phyloP scores from a whole-genome alignment of 2,329 filamentous ascomycete species.

The Alternaria sp. region DNA sequence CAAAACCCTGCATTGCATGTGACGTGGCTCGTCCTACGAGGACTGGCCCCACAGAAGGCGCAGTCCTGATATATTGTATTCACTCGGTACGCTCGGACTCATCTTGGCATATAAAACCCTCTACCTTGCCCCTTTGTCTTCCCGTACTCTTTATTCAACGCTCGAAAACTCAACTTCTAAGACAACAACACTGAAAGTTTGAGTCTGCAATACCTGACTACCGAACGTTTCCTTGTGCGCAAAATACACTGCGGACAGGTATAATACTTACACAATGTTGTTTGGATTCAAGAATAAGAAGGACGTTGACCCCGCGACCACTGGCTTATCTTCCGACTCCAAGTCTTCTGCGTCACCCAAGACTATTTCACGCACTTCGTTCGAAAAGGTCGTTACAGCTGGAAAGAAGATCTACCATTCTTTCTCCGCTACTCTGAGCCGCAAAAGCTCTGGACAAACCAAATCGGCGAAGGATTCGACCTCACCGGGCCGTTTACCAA shows the following conservation, averaged over 20 bases:
- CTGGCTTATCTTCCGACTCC: neutral
- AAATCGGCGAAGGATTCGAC: neutral
- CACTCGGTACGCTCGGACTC: neutral
- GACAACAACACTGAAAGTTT: neutral
- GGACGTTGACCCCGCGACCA: neutral
- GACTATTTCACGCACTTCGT: neutral
- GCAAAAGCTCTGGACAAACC: neutral
- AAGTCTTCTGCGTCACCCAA: neutral
- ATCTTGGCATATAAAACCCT: neutral
- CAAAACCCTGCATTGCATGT: neutral
- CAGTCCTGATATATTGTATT: neutral
- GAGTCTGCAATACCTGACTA: neutral
- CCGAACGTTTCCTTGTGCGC: neutral
- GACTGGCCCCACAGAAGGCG: neutral
- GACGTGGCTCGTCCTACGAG: neutral
- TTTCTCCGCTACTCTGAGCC: neutral
- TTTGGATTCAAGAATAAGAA: conserved; percentile 1
- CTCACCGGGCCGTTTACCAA: neutral
- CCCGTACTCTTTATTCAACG: neutral
- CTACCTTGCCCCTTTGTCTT: neutral
- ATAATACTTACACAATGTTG: neutral
- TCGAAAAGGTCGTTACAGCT: neutral
- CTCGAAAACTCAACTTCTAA: neutral
- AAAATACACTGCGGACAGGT: neutral
- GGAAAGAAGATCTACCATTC: neutral